These are phyloP conservation scores for Mortierella sp. DNA, from an alignment of 371 early-diverging fungal species.

Conservation along the genomic window DNA sequence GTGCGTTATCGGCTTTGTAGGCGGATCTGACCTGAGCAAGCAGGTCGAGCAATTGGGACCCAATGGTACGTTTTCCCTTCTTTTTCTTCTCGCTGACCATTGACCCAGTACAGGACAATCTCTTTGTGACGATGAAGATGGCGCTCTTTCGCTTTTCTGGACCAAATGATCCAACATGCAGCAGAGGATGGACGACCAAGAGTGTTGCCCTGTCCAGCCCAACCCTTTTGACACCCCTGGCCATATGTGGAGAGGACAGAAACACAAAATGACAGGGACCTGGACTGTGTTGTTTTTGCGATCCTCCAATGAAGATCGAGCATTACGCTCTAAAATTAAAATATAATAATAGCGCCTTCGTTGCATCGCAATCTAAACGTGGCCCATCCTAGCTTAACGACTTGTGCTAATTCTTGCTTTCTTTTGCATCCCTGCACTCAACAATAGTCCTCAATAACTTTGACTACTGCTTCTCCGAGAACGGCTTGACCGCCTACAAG, in stretches of 20 bases:
- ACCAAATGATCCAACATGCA: constrained; percentile 25
- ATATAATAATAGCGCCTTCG: constrained; percentile 16
- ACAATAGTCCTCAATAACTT: constrained; percentile 81
- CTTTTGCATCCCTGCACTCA: constrained; percentile 1
- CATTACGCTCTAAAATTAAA: constrained; percentile 19
- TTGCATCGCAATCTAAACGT: background rate
- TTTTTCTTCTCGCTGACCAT: background rate
- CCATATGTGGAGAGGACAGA: background rate
- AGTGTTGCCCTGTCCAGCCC: background rate
- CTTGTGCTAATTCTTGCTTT: background rate
- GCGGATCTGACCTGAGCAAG: constrained; percentile 98
- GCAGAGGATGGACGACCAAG: background rate
- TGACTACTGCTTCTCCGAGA: constrained; percentile 99
- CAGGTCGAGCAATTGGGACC: constrained; percentile 98
- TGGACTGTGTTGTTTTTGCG: constrained; percentile 5
- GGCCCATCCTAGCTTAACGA: background rate
- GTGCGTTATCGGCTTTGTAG: constrained; percentile 98
- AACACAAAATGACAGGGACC: background rate
- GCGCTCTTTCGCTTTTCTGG: background rate
- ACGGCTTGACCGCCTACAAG: constrained; percentile 98
- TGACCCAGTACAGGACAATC: background rate
- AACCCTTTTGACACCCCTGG: background rate
- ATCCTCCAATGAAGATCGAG: constrained; percentile 13
- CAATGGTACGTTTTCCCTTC: constrained; percentile 66
- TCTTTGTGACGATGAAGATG: background rate